Base-by-base conservation (phyloP, 169 alveolate genomes). In the Eimeria sp. region DNA sequence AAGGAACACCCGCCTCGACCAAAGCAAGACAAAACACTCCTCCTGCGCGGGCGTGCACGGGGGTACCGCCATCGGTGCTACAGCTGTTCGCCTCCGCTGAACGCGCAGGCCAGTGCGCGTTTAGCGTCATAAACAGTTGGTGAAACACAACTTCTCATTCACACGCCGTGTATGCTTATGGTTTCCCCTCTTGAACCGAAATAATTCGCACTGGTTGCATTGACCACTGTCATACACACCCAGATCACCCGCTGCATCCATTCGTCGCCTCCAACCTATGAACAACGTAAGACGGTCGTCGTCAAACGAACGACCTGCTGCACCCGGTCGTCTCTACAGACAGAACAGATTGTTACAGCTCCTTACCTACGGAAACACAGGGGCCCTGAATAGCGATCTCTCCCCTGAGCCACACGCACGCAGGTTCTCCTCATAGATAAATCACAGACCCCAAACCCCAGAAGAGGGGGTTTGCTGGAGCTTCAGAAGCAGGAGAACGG, bases 331-430 rank as follows among this genome's bases (percentile, higher is more conserved):
- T 10, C 30, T 27, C n/a, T 9, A 72, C 22, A 18, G 20, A 72
- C 13, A 25, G 20, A 3, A 0, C 25, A 43, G 84, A 34, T 40
- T 65, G 10, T 16, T 45, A 61, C 63, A 14, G 27, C 58, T 86
- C 58, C 92, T 86, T 40, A 86, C 92, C 92, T 40, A 86, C 92
- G n/a, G 92, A 86, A 45, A 86, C 92, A 51, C 92, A 86, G 16
- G 92, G 75, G 40, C 92, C 92, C 80, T 58, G 92, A 34, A 86
- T 57, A 11, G 63, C 82, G 40, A 86, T 49, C 80, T 86, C 92
- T 22, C 92, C 92, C 80, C 92, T 86, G 92, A 22, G 63, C 30
- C 43, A 45, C 16, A 75, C 86, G 63, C 63, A 75, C 78, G 30
- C 78, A 70, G 78, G 78, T 22, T 25, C 6, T 22, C 9, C 6